Base-by-base conservation (phyloP, 2,329 filamentous ascomycete genomes). In the Colletotrichum godetiae region DNA sequence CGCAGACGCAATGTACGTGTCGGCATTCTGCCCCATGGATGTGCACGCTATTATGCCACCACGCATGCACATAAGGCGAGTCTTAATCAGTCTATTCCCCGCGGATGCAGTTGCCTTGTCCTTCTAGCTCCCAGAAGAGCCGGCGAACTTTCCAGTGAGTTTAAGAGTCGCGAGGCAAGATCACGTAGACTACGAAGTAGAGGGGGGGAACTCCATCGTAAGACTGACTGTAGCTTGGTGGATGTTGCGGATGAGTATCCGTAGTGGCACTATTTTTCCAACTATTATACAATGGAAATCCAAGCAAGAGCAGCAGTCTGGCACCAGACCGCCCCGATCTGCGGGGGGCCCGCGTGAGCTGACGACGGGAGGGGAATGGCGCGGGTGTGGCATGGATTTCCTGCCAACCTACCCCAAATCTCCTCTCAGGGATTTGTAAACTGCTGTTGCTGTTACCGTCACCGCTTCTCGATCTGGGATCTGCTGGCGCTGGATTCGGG, bases 291-390 rank as follows among this genome's bases (percentile, higher is more conserved):
- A 31, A 49, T 24, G 49, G 59, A 31, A 61, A 61, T 27, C 2
- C 11, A 29, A 37, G 56, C 37, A 11, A 27, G 42, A 37, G 33
- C 13, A 42, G 37, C 37, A 42, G 37, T 19, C 37, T 19, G 37
- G 37, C 37, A 27, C 55, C 37, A 57, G 42, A 65, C 64, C 61
- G 57, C 46, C 55, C 70, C 55, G 66, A 73, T 73, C 19, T 31
- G n/a, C 42, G 15, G n/a, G 13, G 52, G 53, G 53, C 55, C 35
- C 70, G 70, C 65, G 66, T 73, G 70, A 73, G 70, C 66, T 69
- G 66, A 69, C 59, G 70, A 73, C 46, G 70, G 66, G 66, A 69
- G 55, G 70, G 66, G 60, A 58, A 60, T 69, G 70, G 66, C 68
- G 59, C 70, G 53, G 35, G 60, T 62, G 57, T 56, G 58, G 29